phyloP scores from a whole-genome alignment of 2,329 filamentous ascomycete species.

The Fusarium clavum region DNA sequence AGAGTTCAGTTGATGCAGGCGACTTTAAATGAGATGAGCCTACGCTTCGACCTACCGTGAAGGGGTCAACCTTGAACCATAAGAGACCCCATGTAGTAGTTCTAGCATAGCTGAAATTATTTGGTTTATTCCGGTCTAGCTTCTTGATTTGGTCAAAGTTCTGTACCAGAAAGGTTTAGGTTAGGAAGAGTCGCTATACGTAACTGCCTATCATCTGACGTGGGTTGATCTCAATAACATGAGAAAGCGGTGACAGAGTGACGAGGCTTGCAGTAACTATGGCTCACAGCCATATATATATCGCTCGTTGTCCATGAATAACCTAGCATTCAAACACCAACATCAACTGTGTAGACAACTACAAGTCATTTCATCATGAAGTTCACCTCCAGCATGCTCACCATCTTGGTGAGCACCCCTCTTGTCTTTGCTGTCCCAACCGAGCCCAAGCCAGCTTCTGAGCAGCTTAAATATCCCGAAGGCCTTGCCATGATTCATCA shows the following conservation, averaged over 20 bases:
- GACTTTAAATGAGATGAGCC: too few relatives aligned
- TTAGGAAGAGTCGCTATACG: neutral
- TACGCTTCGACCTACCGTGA: too few relatives aligned
- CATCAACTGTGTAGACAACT: too few relatives aligned
- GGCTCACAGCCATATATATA: neutral
- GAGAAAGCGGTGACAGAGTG: neutral
- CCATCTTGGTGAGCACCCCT: neutral
- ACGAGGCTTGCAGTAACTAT: neutral
- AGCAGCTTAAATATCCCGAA: neutral
- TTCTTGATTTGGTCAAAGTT: neutral
- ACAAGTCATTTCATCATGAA: neutral
- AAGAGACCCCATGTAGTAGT: too few relatives aligned
- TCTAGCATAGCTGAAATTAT: too few relatives aligned
- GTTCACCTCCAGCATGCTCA: neutral
- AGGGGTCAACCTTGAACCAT: too few relatives aligned
- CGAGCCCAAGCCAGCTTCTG: neutral
- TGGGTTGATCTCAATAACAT: neutral
- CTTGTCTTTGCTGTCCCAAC: neutral
- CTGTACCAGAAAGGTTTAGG: neutral
- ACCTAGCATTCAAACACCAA: neutral
- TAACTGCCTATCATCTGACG: neutral
- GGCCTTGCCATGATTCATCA: neutral
- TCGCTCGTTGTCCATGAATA: neutral
- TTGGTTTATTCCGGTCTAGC: neutral
- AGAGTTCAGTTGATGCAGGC: too few relatives aligned